Evolutionary conservation across 1,139 yeast genomes (phyloP).

Genomic region (Pichia sp.): DNA sequence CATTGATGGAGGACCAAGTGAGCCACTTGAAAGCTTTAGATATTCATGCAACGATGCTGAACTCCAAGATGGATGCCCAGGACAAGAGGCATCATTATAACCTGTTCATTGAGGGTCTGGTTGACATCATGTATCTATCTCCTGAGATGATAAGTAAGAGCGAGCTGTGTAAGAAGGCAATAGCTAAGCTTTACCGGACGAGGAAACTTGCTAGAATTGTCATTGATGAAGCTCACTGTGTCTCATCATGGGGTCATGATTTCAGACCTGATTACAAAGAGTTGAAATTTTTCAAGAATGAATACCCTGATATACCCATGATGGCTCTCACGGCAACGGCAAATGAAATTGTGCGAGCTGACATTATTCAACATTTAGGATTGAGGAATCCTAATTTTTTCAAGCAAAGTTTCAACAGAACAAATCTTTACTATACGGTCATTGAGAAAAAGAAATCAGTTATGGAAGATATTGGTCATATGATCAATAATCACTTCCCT

Average conservation of each 20-base stretch:
- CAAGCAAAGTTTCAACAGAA: conserved; percentile 81
- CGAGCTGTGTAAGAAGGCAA: conserved; percentile 56
- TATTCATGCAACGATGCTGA: conserved; percentile 83
- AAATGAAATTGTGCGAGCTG: conserved; percentile 81
- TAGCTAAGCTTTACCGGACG: conserved; percentile 48
- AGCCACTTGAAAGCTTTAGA: conserved; percentile 61
- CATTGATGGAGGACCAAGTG: conserved; percentile 97
- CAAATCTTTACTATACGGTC: conserved; percentile 77
- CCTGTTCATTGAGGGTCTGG: conserved; percentile 53
- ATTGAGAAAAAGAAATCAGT: conserved; percentile 52
- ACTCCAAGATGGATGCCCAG: conserved; percentile 61
- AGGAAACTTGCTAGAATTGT: conserved; percentile 74
- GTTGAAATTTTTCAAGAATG: conserved; percentile 61
- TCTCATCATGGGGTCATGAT: conserved; percentile 99
- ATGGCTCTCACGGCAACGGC: conserved; percentile 99
- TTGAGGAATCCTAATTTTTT: conserved; percentile 49
- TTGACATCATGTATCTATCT: conserved; percentile 79
- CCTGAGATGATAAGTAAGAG: conserved; percentile 94
- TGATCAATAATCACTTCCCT: conserved; percentile 44
- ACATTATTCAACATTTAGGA: conserved; percentile 68
- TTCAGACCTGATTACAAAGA: conserved; percentile 94
- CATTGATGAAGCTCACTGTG: conserved; percentile 98
- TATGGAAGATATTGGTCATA: conserved; percentile 52
- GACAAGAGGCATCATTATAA: conserved; percentile 62
- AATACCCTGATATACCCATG: conserved; percentile 75